Conservation (phyloP, 371 early-diverging fungal genomes). For the Mortierella sp. region DNA sequence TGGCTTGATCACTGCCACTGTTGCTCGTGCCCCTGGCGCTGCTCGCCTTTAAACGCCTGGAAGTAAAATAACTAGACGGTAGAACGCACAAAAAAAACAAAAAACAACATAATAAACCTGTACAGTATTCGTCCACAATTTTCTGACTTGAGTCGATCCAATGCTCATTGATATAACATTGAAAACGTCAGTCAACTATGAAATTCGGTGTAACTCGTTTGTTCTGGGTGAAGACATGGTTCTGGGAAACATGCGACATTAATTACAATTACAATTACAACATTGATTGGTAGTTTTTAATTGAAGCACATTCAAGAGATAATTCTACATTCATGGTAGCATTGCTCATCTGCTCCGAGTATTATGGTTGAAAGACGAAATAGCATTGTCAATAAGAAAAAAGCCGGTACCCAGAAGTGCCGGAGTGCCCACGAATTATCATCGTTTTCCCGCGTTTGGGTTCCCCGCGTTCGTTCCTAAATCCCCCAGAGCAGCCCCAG, state of each 20-base stretch:
- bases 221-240: too few species aligned
- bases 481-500: constrained; percentile 14
- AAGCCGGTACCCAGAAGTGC: not conserved
- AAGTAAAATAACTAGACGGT: not conserved
- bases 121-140: constrained; percentile 11
- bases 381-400: not conserved
- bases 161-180: not conserved
- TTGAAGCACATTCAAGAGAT: not conserved
- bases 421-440: not conserved
- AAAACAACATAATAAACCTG: constrained; percentile 26
- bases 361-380: too few species aligned
- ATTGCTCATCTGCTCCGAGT: too few species aligned
- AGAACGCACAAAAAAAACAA: not conserved
- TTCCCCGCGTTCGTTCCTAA: constrained; percentile 35
- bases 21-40: constrained; percentile 63
- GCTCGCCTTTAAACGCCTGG: constrained; percentile 32
- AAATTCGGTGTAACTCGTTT: not conserved
- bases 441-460: not conserved
- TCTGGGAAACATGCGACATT: too few species aligned
- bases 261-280: not conserved
- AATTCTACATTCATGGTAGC: not conserved
- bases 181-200: not conserved
- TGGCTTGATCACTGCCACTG: constrained; percentile 80
- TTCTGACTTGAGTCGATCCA: not conserved
- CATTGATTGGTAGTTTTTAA: not conserved